phyloP scores from a whole-genome alignment of 2,329 filamentous ascomycete genomes.

The Plenodomus tracheiphilus region DNA sequence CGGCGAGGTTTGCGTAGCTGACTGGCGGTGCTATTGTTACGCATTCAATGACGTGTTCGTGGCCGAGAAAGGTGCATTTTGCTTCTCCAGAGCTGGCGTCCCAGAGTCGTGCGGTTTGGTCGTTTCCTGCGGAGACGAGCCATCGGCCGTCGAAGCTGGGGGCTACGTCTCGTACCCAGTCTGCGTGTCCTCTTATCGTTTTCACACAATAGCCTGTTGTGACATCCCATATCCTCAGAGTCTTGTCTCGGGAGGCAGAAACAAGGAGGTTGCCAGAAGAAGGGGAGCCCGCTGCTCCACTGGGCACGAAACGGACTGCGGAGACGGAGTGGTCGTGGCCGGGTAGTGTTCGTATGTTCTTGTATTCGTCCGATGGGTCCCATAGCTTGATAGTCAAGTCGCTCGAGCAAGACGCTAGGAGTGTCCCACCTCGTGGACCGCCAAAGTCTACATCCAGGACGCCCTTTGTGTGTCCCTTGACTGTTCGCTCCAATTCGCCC shows the following conservation, averaged over 20 bases:
- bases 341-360: slow-evolving; percentile 87
- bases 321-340: slow-evolving; percentile 94
- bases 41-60: slow-evolving; percentile 85
- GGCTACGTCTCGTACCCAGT: slow-evolving; percentile 88
- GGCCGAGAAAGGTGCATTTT: slow-evolving; percentile 79
- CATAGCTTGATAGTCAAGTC: slow-evolving; percentile 94
- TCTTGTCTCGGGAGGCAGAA: slow-evolving; percentile 82
- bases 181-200: slow-evolving; percentile 82
- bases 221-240: slow-evolving; percentile 87
- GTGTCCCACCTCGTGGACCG: slow-evolving; percentile 75
- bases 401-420: slow-evolving; percentile 82
- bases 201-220: slow-evolving; percentile 91
- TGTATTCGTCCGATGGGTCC: slow-evolving; percentile 91
- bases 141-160: slow-evolving; percentile 83
- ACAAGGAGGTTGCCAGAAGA: slow-evolving; percentile 84
- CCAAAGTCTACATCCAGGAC: slow-evolving; percentile 90
- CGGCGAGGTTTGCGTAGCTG: slow-evolving; percentile 75
- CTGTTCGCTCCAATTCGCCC: slow-evolving; percentile 84
- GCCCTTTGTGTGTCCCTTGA: slow-evolving; percentile 89
- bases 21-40: slow-evolving; percentile 82
- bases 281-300: slow-evolving; percentile 75
- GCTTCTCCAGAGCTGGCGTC: slow-evolving; percentile 75
- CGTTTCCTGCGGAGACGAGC: slow-evolving; percentile 80
- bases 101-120: slow-evolving; percentile 82
- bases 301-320: slow-evolving; percentile 84